These are phyloP conservation scores for Globisporangium mamillatum DNA, from an alignment of 352 stramenopile species.

Conservation along the genomic window DNA sequence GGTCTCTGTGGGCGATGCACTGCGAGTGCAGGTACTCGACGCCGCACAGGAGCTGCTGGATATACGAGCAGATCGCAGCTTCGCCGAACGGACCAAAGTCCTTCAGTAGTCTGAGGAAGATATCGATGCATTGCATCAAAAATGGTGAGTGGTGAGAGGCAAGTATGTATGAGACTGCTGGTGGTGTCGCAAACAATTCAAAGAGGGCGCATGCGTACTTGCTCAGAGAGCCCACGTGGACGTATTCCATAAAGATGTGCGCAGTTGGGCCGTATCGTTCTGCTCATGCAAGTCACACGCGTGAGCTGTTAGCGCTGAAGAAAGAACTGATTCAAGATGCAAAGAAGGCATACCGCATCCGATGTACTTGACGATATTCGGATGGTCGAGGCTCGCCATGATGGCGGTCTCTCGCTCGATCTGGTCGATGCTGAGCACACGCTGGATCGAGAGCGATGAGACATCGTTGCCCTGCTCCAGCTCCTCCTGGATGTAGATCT, in stretches of 20 bases:
- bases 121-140: no score
- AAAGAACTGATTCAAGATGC: no score
- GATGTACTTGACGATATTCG: conserved; percentile 59
- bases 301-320: no score
- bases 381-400: conserved; percentile 45
- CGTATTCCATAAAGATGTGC: conserved; percentile 87
- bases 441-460: conserved; percentile 56
- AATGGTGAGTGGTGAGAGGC: neutral
- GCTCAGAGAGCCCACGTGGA: conserved; percentile 75
- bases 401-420: conserved; percentile 62
- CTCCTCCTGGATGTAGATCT: conserved; percentile 83
- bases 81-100: conserved; percentile 76
- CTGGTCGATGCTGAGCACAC: conserved; percentile 44
- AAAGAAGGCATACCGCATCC: conserved; percentile 38
- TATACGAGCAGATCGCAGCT: conserved; percentile 50
- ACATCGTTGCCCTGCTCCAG: conserved; percentile 63
- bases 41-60: conserved; percentile 52
- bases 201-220: conserved; percentile 24
- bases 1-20: conserved; percentile 79
- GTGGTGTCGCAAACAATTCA: neutral
- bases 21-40: conserved; percentile 71
- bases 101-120: conserved; percentile 59
- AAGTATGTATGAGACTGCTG: neutral
- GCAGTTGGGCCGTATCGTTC: conserved; percentile 51
- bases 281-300: conserved; percentile 16